Conservation (phyloP, 768 basidiomycete species). For the Collybia sordida region DNA sequence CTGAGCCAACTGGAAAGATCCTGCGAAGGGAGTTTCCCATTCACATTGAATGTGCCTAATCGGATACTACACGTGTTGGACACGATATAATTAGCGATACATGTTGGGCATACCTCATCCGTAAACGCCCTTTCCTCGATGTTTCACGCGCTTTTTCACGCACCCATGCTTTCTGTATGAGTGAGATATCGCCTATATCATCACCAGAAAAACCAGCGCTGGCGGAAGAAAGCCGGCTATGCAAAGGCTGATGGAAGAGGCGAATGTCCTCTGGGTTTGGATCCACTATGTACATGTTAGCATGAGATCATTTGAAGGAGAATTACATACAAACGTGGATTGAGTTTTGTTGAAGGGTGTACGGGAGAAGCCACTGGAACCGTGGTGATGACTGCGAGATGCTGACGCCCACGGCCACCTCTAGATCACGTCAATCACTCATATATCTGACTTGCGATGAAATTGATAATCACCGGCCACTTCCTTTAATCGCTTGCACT, state of each 20-base stretch:
- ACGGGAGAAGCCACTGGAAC: conserved; percentile 48
- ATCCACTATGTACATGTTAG: conserved; percentile 30
- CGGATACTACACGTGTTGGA: conserved; percentile 35
- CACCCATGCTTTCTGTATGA: conserved; percentile 69
- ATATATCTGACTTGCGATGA: neutral
- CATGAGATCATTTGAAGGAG: neutral
- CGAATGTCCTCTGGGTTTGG: conserved; percentile 57
- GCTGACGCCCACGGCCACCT: conserved; percentile 19
- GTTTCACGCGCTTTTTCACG: conserved; percentile 38
- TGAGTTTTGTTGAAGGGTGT: conserved; percentile 25
- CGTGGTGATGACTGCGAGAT: conserved; percentile 29
- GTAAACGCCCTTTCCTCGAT: conserved; percentile 28
- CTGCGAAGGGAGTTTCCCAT: conserved; percentile 72
- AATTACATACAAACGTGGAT: conserved; percentile 8
- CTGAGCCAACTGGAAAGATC: conserved; percentile 70
- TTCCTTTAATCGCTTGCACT: conserved; percentile 59
- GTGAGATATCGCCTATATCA: conserved; percentile 54
- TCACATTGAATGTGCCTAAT: conserved; percentile 83
- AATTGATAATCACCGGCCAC: conserved; percentile 36
- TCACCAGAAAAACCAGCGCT: conserved; percentile 63
- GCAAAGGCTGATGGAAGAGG: conserved; percentile 41
- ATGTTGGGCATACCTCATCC: conserved; percentile 21
- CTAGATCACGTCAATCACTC: conserved; percentile 15
- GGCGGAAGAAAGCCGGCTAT: conserved; percentile 55
- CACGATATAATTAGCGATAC: too few relatives aligned